Percentiles rank a stretch among this genome's conserved stretches.
Conservation (phyloP, 2,329 filamentous ascomycete species). For the Arthrobotrys sphaeroides region DNA sequence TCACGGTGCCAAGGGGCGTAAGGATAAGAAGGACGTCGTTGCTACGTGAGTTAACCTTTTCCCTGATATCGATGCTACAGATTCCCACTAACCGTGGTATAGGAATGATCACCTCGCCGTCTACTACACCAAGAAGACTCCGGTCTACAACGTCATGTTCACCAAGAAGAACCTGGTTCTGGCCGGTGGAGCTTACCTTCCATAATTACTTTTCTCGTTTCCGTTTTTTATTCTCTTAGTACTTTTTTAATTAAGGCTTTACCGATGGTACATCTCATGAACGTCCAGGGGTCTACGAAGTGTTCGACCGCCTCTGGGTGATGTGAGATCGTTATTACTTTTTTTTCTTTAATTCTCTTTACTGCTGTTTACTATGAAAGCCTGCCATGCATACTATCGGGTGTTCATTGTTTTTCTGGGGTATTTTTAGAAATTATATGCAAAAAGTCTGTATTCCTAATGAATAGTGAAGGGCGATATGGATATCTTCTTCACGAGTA, state of each 20-base stretch:
- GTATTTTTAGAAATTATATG: no score
- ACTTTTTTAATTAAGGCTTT: conserved; percentile 14
- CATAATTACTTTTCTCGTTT: conserved; percentile 20
- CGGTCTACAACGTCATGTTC: conserved; percentile 90
- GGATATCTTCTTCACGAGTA: no score
- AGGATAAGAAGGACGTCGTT: conserved; percentile 55
- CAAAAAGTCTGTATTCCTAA: no score
- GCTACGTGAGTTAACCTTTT: conserved; percentile 59
- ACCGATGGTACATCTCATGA: neutral
- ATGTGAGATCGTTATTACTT: neutral
- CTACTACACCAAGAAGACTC: conserved; percentile 95
- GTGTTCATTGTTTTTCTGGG: no score
- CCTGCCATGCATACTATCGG: no score
- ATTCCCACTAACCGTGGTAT: conserved; percentile 66
- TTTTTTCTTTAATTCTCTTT: no score
- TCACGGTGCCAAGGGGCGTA: conserved; percentile 54
- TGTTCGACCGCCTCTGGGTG: conserved; percentile 25
- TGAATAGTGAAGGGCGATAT: no score
- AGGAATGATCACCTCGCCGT: conserved; percentile 88
- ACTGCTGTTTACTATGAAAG: no score
- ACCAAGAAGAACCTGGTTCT: conserved; percentile 95
- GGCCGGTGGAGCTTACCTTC: conserved; percentile 63
- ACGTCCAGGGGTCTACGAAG: conserved; percentile 25
- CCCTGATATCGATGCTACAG: conserved; percentile 54
- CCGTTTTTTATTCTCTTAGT: conserved; percentile 71